Percentiles rank a stretch among this genome's conserved stretches.
Evolutionary conservation across 176 grass and related monocot genomes (phyloP).

Genomic region (Oryza officinalis): DNA sequence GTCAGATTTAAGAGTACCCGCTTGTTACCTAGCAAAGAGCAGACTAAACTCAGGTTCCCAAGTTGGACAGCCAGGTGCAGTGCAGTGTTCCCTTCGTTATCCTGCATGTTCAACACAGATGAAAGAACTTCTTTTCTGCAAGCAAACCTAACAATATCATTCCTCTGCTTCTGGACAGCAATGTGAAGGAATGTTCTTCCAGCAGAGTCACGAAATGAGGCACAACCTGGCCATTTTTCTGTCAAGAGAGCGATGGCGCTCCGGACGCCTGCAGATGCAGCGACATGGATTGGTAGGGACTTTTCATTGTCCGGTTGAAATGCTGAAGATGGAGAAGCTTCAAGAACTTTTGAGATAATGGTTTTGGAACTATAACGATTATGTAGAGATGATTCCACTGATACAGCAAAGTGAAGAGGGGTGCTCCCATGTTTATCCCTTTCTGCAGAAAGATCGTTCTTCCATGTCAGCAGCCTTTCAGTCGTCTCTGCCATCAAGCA

Average conservation of each 20-base stretch:
- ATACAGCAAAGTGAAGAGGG: slow-evolving; percentile 9
- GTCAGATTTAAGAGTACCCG: neutral
- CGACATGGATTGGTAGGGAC: neutral
- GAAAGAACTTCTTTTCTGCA: neutral
- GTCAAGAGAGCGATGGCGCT: neutral
- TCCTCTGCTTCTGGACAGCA: neutral
- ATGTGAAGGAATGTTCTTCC: slow-evolving; percentile 32
- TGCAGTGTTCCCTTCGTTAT: neutral
- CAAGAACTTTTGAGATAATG: too few relatives aligned
- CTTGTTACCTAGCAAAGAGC: neutral
- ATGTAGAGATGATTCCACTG: neutral
- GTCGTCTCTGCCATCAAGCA: neutral
- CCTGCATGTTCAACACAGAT: neutral
- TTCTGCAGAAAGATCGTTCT: neutral
- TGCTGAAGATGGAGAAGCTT: too few relatives aligned
- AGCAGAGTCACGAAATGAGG: neutral
- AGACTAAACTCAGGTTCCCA: neutral
- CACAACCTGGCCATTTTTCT: neutral
- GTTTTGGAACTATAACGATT: too few relatives aligned
- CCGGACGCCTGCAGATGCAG: neutral
- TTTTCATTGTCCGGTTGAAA: too few relatives aligned
- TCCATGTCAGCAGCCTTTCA: neutral
- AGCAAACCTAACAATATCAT: neutral
- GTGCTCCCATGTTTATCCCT: neutral
- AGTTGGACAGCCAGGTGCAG: neutral